Evolutionary conservation across 83 land plant species (phyloP).

Genomic region (Larix sibirica): DNA sequence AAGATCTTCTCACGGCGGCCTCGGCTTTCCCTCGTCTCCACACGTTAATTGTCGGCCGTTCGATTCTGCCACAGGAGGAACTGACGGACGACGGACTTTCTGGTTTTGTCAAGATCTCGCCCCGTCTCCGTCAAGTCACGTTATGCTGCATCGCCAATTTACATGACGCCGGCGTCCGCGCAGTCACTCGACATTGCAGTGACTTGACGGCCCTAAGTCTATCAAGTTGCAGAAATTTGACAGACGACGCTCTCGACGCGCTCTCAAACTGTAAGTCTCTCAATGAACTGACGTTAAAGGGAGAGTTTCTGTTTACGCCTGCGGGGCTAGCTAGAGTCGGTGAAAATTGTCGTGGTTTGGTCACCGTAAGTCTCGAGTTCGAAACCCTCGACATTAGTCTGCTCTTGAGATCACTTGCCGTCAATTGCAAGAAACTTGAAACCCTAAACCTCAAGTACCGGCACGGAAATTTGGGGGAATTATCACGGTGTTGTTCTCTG

Average conservation of each 20-base stretch:
- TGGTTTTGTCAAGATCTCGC: constrained; percentile 18
- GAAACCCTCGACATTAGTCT: constrained; percentile 22
- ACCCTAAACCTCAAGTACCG: constrained; percentile 26
- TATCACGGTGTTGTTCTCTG: constrained; percentile 24
- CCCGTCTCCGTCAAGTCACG: constrained; percentile 17
- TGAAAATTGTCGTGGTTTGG: constrained; percentile 24
- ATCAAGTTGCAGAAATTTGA: constrained; percentile 25
- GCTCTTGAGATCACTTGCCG: constrained; percentile 25
- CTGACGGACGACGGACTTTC: constrained; percentile 28
- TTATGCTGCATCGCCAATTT: constrained; percentile 22
- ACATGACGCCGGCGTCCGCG: constrained; percentile 19
- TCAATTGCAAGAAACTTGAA: constrained; percentile 17
- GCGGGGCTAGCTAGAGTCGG: constrained; percentile 31
- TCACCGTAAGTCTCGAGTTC: constrained; percentile 21
- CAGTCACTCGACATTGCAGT: constrained; percentile 14
- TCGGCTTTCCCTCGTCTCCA: constrained; percentile 7
- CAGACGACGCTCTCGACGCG: constrained; percentile 27
- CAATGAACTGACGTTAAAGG: constrained; percentile 32
- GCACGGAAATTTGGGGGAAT: constrained; percentile 21
- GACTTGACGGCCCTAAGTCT: constrained; percentile 16
- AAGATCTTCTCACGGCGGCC: constrained; percentile 21
- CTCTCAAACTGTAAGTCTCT: constrained; percentile 19
- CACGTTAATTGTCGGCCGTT: constrained; percentile 20
- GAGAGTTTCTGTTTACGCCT: constrained; percentile 30
- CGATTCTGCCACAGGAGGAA: constrained; percentile 19